Percentiles rank a stretch among this genome's conserved stretches.
phyloP scores from a whole-genome alignment of 2,329 filamentous ascomycete genomes.

The Cordyceps farinosa region DNA sequence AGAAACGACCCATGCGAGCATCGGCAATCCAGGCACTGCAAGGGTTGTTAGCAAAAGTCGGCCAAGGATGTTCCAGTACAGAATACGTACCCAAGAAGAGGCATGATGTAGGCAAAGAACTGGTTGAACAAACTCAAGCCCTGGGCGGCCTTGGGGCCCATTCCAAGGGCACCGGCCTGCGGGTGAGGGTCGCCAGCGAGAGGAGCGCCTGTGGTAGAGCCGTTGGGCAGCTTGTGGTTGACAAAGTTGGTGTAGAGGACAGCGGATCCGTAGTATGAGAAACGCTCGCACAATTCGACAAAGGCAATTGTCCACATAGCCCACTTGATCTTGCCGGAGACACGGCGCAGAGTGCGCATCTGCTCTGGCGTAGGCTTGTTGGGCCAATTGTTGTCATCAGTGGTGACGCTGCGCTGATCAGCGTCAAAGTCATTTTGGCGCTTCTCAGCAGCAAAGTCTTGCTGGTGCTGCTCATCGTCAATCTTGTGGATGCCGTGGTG shows the following conservation, averaged over 20 bases:
- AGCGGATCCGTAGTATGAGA: conserved; percentile 72
- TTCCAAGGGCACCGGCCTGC: conserved; percentile 50
- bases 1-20: conserved; percentile 68
- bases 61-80: conserved; percentile 27
- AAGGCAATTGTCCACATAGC: conserved; percentile 67
- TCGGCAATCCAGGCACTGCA: conserved; percentile 57
- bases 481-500: conserved; percentile 27
- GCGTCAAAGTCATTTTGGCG: conserved; percentile 18
- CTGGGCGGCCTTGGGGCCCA: conserved; percentile 54
- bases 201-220: conserved; percentile 52
- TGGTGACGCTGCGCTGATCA: conserved; percentile 25
- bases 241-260: conserved; percentile 67
- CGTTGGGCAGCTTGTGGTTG: conserved; percentile 50
- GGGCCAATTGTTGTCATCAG: conserved; percentile 31
- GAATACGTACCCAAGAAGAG: conserved; percentile 45
- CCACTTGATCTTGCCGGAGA: conserved; percentile 63
- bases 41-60: not conserved
- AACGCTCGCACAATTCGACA: conserved; percentile 72
- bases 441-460: conserved; percentile 28
- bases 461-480: conserved; percentile 23
- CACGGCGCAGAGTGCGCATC: conserved; percentile 55
- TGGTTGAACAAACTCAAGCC: conserved; percentile 51
- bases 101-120: conserved; percentile 61
- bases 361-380: conserved; percentile 59
- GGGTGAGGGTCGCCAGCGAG: conserved; percentile 23